Base-by-base conservation (phyloP, 2,329 filamentous ascomycete genomes). In the Aspergillus melleus region DNA sequence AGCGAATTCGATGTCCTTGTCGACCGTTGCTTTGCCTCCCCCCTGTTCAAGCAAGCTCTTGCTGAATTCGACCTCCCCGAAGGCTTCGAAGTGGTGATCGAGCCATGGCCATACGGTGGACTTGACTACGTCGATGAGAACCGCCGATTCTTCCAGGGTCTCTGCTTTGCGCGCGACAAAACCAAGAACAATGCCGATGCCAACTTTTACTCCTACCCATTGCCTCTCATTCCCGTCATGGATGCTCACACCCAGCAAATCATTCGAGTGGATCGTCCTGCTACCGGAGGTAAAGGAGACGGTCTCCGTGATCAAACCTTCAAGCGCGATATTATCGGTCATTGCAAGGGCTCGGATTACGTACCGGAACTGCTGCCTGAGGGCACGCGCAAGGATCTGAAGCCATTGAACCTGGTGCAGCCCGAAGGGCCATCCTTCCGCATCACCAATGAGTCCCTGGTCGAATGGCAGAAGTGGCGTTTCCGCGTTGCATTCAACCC, bases 371-470 rank as follows among this genome's bases (percentile, higher is more conserved):
- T 88, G 2, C 75, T 87, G 10, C 64, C 70, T 0, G 65, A 71
- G 3, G 73, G 73, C 2, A 73, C 70, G 6, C 78, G 86, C 12
- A 75, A 79, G 49, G 84, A 84, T 57, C 69, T 87, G 29, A 91
- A 90, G 74, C 89, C 89, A 5, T 83, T 92, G 69, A 85, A 91
- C 65, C 86, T 94, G 50, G 81, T 86, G 1, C 90, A 94, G 63
- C 86, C 86, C 0, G 85, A 90, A 30, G 89, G 89, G 0, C 83
- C 88, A 0, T 89, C 86, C 1, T 91, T 92, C 74, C 79, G 75
- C 0, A 67, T 74, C 30, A 73, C 71, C 2, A 66, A 74, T 2
- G 70, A 74, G 22, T 74, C 72, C 77, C 78, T 60, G 54, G 79
- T 49, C 76, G 83, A 66, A 58, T 88, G 86, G 86, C 85, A 88